phyloP scores from a whole-genome alignment of 306 rosid species.

The Quercus parvula region DNA sequence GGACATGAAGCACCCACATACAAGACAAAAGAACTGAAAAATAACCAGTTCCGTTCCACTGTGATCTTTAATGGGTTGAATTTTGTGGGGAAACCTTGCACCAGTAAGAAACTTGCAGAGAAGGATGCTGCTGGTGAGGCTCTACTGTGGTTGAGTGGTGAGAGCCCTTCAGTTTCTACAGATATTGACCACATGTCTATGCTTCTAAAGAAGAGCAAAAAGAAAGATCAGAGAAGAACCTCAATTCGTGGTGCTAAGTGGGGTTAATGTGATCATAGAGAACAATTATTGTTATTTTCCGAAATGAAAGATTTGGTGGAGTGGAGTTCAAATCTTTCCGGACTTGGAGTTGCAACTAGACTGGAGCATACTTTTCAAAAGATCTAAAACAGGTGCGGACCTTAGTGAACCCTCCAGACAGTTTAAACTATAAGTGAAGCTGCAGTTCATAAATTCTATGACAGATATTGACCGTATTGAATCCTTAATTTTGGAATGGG shows the following conservation, averaged over 20 bases:
- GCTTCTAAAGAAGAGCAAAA: conserved; percentile 62
- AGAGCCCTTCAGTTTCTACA: conserved; percentile 42
- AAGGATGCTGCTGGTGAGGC: conserved; percentile 88
- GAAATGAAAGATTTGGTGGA: neutral
- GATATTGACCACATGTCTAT: conserved; percentile 52
- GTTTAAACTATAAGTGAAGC: neutral
- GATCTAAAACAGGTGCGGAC: neutral
- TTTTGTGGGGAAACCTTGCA: conserved; percentile 65
- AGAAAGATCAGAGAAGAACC: conserved; percentile 29
- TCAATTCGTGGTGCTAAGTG: conserved; percentile 52
- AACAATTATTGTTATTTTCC: neutral
- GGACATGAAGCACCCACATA: conserved; percentile 80
- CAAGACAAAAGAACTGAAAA: conserved; percentile 65
- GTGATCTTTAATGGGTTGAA: conserved; percentile 84
- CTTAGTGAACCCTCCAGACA: neutral
- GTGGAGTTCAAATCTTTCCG: neutral
- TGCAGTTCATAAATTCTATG: neutral
- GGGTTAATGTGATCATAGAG: conserved; percentile 32
- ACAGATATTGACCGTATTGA: neutral
- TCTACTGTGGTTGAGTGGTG: conserved; percentile 81
- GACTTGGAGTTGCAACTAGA: neutral
- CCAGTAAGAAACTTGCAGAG: conserved; percentile 76
- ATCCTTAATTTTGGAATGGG: neutral
- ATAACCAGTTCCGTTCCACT: conserved; percentile 71
- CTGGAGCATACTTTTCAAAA: neutral